Conservation (phyloP, 2,329 filamentous ascomycete species). For the Aspergillus neotritici region DNA sequence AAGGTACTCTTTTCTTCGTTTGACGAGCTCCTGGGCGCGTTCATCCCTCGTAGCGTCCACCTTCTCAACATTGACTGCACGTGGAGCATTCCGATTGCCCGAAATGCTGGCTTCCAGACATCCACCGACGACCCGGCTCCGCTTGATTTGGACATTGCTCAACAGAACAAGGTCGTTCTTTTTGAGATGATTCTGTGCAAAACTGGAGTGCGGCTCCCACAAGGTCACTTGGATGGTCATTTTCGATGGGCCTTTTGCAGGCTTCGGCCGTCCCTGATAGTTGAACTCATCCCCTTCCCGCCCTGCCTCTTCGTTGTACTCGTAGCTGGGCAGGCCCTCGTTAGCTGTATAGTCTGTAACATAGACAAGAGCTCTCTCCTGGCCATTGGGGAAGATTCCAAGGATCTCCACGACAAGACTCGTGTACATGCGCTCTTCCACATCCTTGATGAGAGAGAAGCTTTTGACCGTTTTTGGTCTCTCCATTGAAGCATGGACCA, state of each 20-base stretch:
- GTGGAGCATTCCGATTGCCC: slow-evolving; percentile 49
- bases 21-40: slow-evolving; percentile 53
- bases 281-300: slow-evolving; percentile 52
- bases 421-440: slow-evolving; percentile 53
- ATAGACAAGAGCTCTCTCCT: slow-evolving; percentile 58
- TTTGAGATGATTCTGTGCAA: slow-evolving; percentile 52
- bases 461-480: slow-evolving; percentile 8
- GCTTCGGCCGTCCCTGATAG: slow-evolving; percentile 43
- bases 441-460: slow-evolving; percentile 61
- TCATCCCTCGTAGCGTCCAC: slow-evolving; percentile 45
- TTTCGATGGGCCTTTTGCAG: slow-evolving; percentile 69
- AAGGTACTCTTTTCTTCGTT: slow-evolving; percentile 62
- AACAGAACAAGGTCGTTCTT: slow-evolving; percentile 60
- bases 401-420: slow-evolving; percentile 70
- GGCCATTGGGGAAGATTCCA: slow-evolving; percentile 44
- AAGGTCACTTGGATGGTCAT: slow-evolving; percentile 65
- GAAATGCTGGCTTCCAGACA: slow-evolving; percentile 69
- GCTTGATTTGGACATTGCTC: slow-evolving; percentile 67
- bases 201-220: slow-evolving; percentile 61
- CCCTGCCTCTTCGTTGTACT: slow-evolving; percentile 27
- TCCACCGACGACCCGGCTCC: slow-evolving; percentile 40
- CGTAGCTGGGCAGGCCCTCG: slow-evolving; percentile 54
- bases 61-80: slow-evolving; percentile 55
- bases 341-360: slow-evolving; percentile 81
- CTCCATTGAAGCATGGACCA: slow-evolving; percentile 5